phyloP scores from a whole-genome alignment of 345 rosid species.

The Salix exigua region DNA sequence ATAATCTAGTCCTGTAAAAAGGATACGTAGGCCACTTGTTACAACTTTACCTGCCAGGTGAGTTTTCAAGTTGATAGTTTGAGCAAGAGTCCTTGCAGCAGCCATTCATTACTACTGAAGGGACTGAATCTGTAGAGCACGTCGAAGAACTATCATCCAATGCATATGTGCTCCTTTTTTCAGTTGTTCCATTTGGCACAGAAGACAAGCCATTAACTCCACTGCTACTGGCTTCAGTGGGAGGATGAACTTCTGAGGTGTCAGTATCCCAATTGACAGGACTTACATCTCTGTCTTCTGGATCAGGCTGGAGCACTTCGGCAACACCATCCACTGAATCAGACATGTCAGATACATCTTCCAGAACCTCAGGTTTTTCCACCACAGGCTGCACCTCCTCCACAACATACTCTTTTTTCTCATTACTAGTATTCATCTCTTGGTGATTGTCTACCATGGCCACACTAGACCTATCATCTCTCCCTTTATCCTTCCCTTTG shows the following conservation, averaged over 20 bases:
- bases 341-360: constrained; percentile 73
- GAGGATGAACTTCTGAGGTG: constrained; percentile 63
- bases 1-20: not conserved
- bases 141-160: constrained; percentile 96
- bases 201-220: constrained; percentile 50
- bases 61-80: constrained; percentile 42
- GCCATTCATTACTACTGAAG: constrained; percentile 56
- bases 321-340: constrained; percentile 66
- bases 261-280: constrained; percentile 83
- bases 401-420: constrained; percentile 40
- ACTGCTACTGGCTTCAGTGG: constrained; percentile 53
- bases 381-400: constrained; percentile 43
- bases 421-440: constrained; percentile 37
- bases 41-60: constrained; percentile 49
- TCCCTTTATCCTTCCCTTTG: constrained; percentile 74
- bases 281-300: constrained; percentile 76
- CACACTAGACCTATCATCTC: constrained; percentile 50
- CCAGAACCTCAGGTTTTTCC: constrained; percentile 63
- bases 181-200: constrained; percentile 56
- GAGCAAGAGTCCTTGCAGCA: constrained; percentile 45
- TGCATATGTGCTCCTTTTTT: constrained; percentile 49
- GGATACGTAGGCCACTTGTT: not conserved
- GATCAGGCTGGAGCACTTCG: constrained; percentile 70
- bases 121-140: constrained; percentile 77
- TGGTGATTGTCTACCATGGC: constrained; percentile 39